These are phyloP conservation scores for Hyaloscypha hepaticicola DNA, from an alignment of 495 filamentous ascomycete species.

Conservation along the genomic window DNA sequence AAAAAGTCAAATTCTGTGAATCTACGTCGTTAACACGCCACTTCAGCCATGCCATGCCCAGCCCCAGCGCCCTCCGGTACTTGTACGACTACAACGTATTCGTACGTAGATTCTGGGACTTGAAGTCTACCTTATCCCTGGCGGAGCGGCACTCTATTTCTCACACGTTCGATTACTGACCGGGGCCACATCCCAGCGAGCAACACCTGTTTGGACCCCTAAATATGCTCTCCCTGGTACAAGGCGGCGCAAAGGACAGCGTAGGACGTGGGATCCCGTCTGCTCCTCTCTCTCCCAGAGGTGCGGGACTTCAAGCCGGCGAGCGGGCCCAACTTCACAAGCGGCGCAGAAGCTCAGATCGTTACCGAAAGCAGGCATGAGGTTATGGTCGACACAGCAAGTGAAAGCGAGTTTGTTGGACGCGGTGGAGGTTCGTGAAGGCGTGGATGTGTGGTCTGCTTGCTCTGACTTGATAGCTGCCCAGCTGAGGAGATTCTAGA, in stretches of 20 bases:
- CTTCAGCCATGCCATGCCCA: not conserved
- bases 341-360: not conserved
- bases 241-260: not conserved
- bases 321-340: not conserved
- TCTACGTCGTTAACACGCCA: slow-evolving; percentile 9
- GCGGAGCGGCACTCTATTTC: not conserved
- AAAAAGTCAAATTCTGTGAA: not conserved
- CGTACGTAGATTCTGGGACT: not conserved
- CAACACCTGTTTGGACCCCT: not conserved
- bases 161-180: not conserved
- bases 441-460: not conserved
- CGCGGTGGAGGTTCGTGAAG: no score
- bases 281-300: not conserved
- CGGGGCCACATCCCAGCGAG: not conserved
- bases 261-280: not conserved
- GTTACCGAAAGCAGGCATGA: not conserved
- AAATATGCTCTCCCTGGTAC: not conserved
- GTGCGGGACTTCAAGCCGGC: not conserved
- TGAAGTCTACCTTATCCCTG: not conserved
- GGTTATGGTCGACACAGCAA: not conserved
- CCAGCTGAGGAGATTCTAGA: not conserved
- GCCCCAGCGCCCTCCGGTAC: not conserved
- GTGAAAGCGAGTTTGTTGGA: not conserved
- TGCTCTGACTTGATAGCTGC: not conserved
- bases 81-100: no score